phyloP scores from a whole-genome alignment of 352 stramenopile species.

The Pythium biforme region DNA sequence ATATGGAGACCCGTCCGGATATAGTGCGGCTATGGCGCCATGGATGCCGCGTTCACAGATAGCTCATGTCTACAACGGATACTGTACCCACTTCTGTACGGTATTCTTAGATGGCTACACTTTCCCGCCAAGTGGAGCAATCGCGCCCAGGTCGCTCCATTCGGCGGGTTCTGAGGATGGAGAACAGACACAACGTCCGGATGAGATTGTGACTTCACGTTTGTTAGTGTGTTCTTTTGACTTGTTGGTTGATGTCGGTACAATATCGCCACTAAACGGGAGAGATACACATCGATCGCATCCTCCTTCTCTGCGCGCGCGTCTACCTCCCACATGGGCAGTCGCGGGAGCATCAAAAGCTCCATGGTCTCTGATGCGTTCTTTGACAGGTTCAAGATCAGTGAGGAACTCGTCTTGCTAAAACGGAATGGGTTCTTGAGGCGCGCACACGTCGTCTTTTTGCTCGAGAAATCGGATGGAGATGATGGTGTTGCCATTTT shows the following conservation, averaged over 20 bases:
- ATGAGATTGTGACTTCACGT: no score
- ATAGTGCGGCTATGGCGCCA: no score
- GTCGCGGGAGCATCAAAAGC: background rate
- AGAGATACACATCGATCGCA: background rate
- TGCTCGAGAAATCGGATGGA: background rate
- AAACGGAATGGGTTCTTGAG: background rate
- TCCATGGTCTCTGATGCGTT: background rate
- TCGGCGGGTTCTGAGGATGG: no score
- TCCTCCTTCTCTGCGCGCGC: background rate
- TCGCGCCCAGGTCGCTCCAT: no score
- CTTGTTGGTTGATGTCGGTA: background rate
- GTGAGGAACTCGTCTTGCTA: no score
- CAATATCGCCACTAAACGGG: background rate
- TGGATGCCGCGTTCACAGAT: no score
- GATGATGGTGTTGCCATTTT: conserved; percentile 1
- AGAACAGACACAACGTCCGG: no score
- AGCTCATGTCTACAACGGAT: no score
- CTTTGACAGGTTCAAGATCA: no score
- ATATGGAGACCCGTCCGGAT: no score
- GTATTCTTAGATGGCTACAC: background rate
- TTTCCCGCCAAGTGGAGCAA: background rate
- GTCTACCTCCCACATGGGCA: conserved; percentile 8
- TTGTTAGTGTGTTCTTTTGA: no score
- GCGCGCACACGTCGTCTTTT: background rate
- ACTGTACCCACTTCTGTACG: no score